Base-by-base conservation (phyloP, 306 rosid genomes). In the Phaseolus lunatus region DNA sequence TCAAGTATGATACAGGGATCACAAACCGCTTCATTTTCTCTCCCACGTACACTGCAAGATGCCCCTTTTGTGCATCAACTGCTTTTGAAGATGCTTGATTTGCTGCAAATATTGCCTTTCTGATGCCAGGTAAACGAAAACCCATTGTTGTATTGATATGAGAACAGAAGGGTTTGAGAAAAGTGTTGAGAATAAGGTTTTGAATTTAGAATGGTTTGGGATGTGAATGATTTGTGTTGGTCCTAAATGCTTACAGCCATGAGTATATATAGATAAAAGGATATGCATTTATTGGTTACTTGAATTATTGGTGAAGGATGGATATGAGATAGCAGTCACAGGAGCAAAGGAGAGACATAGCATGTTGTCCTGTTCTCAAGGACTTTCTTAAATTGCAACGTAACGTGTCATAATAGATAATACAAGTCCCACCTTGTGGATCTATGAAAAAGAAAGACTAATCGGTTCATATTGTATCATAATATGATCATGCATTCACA, bases 311-410 rank as follows among this genome's bases (percentile, higher is more conserved):
- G 1, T 11, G 48, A 43, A 41, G 35, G 53, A 23, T 50, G 47
- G 24, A 47, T n/a, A 29, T 43, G 37, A 12, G 45, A 9, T 66
- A 19, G 19, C 15, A 35, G n/a, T 49, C 18, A 12, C 39, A 9
- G 69, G 47, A 56, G 27, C 63, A 29, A 71, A 7, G 0, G 12
- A 6, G 20, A 81, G 83, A 81, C 81, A 73, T 48, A 70, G 61
- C 11, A 23, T 53, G 16, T 43, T 15, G 44, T 39, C 2, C 12
- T 39, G 44, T 39, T 12, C 3, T 8, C 3, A 9, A 39, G 44
- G 44, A 39, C 12, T 39, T 8, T 39, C 3, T 39, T 39, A 39
- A 39, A 0, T 9, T 8, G 44, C 12, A 8, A 8, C 3, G 12
- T 27, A 27, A 33, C 39, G 1, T 33, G 9, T 39, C 9, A 9